phyloP scores from a whole-genome alignment of 106 monocot genomes.

The Dendrobium catenatum region DNA sequence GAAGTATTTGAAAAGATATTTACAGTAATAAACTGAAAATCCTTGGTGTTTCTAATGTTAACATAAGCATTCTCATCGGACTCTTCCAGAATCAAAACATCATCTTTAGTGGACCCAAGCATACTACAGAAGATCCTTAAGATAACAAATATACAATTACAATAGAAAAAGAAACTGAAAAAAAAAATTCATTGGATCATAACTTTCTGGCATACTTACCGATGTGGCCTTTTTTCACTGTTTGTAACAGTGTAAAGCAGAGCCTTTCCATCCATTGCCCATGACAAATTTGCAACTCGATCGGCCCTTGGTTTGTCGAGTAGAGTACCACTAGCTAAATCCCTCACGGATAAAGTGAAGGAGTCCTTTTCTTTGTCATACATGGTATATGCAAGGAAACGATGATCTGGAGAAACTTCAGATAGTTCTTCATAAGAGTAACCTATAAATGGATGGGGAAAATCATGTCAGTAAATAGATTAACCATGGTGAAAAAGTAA shows the following conservation, averaged over 20 bases:
- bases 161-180: slow-evolving; percentile 5
- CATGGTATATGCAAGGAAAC: slow-evolving; percentile 91
- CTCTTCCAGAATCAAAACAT: slow-evolving; percentile 85
- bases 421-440: slow-evolving; percentile 86
- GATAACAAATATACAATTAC: slow-evolving; percentile 25
- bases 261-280: slow-evolving; percentile 86
- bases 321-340: slow-evolving; percentile 55
- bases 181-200: background rate
- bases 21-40: slow-evolving; percentile 85
- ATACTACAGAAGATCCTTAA: slow-evolving; percentile 89
- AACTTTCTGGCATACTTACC: slow-evolving; percentile 30
- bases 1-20: slow-evolving; percentile 36
- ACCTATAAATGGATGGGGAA: slow-evolving; percentile 30
- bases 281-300: slow-evolving; percentile 64
- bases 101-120: slow-evolving; percentile 64
- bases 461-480: background rate
- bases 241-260: slow-evolving; percentile 78
- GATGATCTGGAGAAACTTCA: slow-evolving; percentile 92
- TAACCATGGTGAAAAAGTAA: background rate
- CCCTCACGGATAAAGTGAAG: slow-evolving; percentile 71
- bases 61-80: slow-evolving; percentile 66
- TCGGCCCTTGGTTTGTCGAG: slow-evolving; percentile 61
- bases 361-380: slow-evolving; percentile 91
- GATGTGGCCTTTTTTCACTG: slow-evolving; percentile 61
- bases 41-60: slow-evolving; percentile 95